Base-by-base conservation (phyloP, 169 alveolate species). In the Eimeria praecox region DNA sequence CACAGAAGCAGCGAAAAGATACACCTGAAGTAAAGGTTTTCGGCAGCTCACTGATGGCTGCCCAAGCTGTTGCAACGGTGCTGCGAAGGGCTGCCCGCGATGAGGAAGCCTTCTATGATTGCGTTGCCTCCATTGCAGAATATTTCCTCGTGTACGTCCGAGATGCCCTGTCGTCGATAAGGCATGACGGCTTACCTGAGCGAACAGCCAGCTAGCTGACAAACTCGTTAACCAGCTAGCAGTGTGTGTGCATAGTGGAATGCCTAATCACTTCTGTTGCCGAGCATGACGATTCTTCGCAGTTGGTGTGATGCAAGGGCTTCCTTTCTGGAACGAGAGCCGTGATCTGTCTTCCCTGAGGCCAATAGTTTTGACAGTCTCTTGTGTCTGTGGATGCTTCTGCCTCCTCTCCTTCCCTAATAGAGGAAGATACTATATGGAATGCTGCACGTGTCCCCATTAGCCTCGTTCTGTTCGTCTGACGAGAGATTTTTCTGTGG, bases 41-140 rank as follows among this genome's bases (percentile, higher is more conserved):
- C n/a, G 66, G 78, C 16, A 59, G 80, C 92, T 2, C 92, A 18
- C 59, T 85, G 4, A 33, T 85, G 92, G 78, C 92, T 18, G 92
- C 92, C n/a, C 92, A 85, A 27, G 92, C 77, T 4, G 92, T 59
- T 35, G 92, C 92, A 18, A 56, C 92, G 92, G 92, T 85, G 54
- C 66, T 85, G 8, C 35, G 92, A 9, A 85, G 80, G 38, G 56
- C 59, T 30, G 75, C 92, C 12, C 35, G 90, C 5, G 92, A 85
- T 6, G 92, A 85, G 56, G 92, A 54, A 38, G 46, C 69, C 59
- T 85, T 85, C 78, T 85, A 85, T 59, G 80, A 52, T 27, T 85
- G 92, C 35, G 59, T 59, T 42, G 22, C 92, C 35, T 52, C 92
- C 52, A 52, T 85, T 56, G 16, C 44, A 16, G 69, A 59, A 59